Percentiles rank a stretch among this genome's conserved stretches.
Evolutionary conservation across 352 stramenopile species (phyloP).

Genomic region (Pythium volutum): DNA sequence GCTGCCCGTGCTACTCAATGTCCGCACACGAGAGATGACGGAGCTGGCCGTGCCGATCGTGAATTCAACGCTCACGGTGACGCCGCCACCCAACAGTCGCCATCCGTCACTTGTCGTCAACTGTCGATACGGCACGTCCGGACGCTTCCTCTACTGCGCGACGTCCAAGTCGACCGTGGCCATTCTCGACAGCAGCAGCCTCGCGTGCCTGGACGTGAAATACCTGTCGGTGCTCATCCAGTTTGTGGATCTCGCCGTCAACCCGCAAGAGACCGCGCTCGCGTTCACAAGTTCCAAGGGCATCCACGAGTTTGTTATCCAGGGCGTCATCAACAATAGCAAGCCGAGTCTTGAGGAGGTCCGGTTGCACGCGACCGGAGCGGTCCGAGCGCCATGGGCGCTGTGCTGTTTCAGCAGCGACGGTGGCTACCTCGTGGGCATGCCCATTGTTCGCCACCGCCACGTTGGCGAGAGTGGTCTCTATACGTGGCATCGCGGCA

Average conservation of each 20-base stretch:
- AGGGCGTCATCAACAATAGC: neutral
- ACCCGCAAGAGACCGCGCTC: constrained; percentile 46
- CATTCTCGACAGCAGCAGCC: constrained; percentile 50
- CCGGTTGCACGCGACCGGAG: constrained; percentile 56
- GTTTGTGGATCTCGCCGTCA: constrained; percentile 64
- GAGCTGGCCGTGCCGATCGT: constrained; percentile 38
- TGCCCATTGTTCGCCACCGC: constrained; percentile 73
- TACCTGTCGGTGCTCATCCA: constrained; percentile 57
- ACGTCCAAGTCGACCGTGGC: constrained; percentile 67
- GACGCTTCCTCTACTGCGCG: constrained; percentile 60
- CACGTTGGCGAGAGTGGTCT: constrained; percentile 78
- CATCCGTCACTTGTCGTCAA: constrained; percentile 53
- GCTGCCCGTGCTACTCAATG: constrained; percentile 49
- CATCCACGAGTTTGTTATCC: constrained; percentile 58
- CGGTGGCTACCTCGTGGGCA: constrained; percentile 65
- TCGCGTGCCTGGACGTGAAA: constrained; percentile 43
- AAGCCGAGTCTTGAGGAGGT: constrained; percentile 38
- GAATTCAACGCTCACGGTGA: constrained; percentile 51
- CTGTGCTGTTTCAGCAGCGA: constrained; percentile 67
- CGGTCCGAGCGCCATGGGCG: constrained; percentile 70
- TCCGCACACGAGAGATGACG: constrained; percentile 32
- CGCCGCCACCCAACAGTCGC: constrained; percentile 46
- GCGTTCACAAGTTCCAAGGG: constrained; percentile 71
- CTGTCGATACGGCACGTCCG: constrained; percentile 47
- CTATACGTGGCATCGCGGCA: constrained; percentile 70